A percentile compares a stretch with the other conserved stretches of the same genome.
Evolutionary conservation across 2,329 filamentous ascomycete species (phyloP).

Genomic region (Blastomyces emzantsi): DNA sequence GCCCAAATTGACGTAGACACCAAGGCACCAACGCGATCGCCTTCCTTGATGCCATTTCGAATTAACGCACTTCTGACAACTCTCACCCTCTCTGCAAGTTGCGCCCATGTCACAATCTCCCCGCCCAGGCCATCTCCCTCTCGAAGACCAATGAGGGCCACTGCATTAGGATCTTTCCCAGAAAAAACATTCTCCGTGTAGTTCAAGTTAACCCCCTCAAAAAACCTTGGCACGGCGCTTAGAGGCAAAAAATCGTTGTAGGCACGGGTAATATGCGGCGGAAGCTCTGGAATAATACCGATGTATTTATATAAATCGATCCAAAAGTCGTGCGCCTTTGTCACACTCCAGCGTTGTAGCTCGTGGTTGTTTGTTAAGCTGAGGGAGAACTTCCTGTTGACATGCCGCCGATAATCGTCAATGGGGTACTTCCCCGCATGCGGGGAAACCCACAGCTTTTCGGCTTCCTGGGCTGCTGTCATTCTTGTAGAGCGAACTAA

Average conservation of each 20-base stretch:
- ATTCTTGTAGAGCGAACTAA: not conserved
- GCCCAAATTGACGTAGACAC: constrained; percentile 38
- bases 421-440: constrained; percentile 15
- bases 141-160: constrained; percentile 34
- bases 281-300: constrained; percentile 28
- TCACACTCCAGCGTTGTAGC: constrained; percentile 34
- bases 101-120: constrained; percentile 33
- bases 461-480: not conserved
- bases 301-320: constrained; percentile 35
- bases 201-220: constrained; percentile 30
- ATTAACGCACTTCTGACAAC: constrained; percentile 32
- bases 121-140: constrained; percentile 31
- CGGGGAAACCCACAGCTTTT: constrained; percentile 15
- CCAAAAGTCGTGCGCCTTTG: constrained; percentile 37
- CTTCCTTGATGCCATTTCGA: constrained; percentile 29
- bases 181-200: constrained; percentile 34
- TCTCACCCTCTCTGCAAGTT: constrained; percentile 33
- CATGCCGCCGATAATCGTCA: constrained; percentile 15
- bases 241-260: constrained; percentile 32
- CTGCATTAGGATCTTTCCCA: constrained; percentile 27
- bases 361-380: constrained; percentile 24
- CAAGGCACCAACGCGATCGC: constrained; percentile 34
- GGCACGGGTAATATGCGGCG: constrained; percentile 26
- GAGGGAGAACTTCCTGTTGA: constrained; percentile 15
- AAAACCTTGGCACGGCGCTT: constrained; percentile 33